phyloP scores from a whole-genome alignment of 2,329 filamentous ascomycete genomes.

The Colletotrichum acutatum region DNA sequence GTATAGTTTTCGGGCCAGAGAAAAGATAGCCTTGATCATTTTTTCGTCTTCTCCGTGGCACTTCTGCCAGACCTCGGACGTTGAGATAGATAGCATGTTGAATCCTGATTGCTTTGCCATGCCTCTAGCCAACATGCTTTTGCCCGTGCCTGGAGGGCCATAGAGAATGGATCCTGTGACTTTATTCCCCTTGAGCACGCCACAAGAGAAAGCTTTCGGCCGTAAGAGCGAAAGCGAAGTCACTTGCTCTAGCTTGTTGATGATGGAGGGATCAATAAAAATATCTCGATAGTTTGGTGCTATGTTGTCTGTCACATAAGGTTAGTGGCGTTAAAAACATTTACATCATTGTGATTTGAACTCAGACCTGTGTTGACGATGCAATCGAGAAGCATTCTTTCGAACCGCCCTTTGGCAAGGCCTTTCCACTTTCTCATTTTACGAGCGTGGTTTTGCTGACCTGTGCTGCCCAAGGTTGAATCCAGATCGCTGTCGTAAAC shows the following conservation, averaged over 20 bases:
- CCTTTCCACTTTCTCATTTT: neutral
- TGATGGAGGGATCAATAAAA: neutral
- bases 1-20: conserved; percentile 38
- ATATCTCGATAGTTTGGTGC: conserved; percentile 7
- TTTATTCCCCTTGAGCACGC: conserved; percentile 34
- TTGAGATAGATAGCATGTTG: conserved; percentile 39
- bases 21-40: conserved; percentile 41
- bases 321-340: neutral
- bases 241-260: conserved; percentile 5
- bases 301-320: neutral
- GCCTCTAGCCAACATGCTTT: conserved; percentile 40
- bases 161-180: conserved; percentile 42
- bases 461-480: neutral
- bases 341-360: neutral
- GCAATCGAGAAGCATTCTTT: neutral
- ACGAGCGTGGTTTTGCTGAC: neutral
- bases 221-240: neutral
- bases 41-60: conserved; percentile 42
- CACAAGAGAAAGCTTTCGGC: conserved; percentile 34
- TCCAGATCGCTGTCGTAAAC: neutral
- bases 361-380: neutral
- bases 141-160: conserved; percentile 45
- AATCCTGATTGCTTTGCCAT: conserved; percentile 37
- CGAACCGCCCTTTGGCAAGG: neutral
- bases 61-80: conserved; percentile 32